Evolutionary conservation across 768 basidiomycete species (phyloP), one percentile per base, ranked within the genome.

Genomic region (Xerocomus brunneocitrinus): DNA sequence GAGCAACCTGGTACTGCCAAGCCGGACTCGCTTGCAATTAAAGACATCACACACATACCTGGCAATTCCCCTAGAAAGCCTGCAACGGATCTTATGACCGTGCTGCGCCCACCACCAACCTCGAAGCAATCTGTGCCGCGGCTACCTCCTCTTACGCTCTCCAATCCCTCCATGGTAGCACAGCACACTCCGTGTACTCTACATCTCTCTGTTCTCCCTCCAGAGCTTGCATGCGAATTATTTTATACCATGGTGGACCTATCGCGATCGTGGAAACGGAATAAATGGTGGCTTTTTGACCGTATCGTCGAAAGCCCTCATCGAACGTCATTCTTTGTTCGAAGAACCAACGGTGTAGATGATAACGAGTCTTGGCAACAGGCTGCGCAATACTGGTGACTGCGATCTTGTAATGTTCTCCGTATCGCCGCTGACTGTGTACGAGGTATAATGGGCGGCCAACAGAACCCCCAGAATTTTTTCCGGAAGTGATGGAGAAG

Each of bases 221-320:
- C 82, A 3, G 84, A 89, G 44, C 78, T 92, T 16, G 90, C 91
- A 0, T 89, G 80, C 64, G 75, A 74, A 47, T 73, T 92, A 22
- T 92, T 89, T 67, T 84, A 91, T 57, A 76, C 75, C 0, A 85
- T 92, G 87, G 55, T 85, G 13, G 76, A 82, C 45, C 71, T 76
- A 14, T 83, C 89, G 19, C 74, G 69, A 38, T 61, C 68, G 8
- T 92, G 89, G 90, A 71, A 78, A 56, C 74, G 81, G 47, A 89
- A 87, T 56, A 87, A 83, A 60, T 92, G 90, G 91, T 91, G 85
- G 84, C 75, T 92, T 19, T 85, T 89, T 67, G 89, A 92, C 62
- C 76, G 83, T 22, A 56, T 91, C 13, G 91, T 91, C 2, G 88
- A 91, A 69, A 89, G 87, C 59, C 89, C 90, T 4, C 90, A 92